Evolutionary conservation across 108 stramenopile genomes (phyloP), one percentile per base, ranked within the genome.

Genomic region (Pseudonitzschia multiseries): DNA sequence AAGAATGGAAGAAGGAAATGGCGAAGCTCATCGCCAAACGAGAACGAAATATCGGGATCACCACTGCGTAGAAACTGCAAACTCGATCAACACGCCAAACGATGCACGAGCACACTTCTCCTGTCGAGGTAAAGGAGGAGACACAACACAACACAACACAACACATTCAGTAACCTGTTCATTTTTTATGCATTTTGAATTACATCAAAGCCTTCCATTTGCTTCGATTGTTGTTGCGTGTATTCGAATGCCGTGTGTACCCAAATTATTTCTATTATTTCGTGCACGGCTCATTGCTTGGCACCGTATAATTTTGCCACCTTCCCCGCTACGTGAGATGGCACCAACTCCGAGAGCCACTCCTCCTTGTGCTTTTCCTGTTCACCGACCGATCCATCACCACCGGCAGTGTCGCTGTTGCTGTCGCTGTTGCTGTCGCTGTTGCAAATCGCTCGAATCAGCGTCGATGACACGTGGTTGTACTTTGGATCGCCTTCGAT

Each of bases 401-500:
- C n/a, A n/a, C 26, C 72, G 14, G 46, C 4, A 14, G 46, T 48
- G n/a, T 21, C 28, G 36, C 57, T 33, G 24, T 13, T 36, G 42
- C 42, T 42, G 42, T 42, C 10, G 8, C 42, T n/a, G n/a, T 42
- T 42, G 10, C 66, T 65, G 68, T 68, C 59, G 43, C 77, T 65
- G 21, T 54, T 57, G 64, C 87, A 90, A 43, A 89, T 69, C 31
- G 71, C 50, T 66, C 93, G 81, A 57, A 92, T 79, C 31, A 91
- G 28, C 0, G 94, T 93, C 20, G 89, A 91, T 48, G 87, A 88
- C 8, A 95, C 80, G 70, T 88, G 77, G 72, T 86, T 88, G 78
- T 89, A 95, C 36, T 72, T 72, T 53, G 94, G 91, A 74, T 93
- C 80, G 13, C 94, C 94, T 67, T 91, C 87, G 70, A 95, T 65